phyloP scores from a whole-genome alignment of 2,329 filamentous ascomycete genomes.

The Mollisiaceae sp. region DNA sequence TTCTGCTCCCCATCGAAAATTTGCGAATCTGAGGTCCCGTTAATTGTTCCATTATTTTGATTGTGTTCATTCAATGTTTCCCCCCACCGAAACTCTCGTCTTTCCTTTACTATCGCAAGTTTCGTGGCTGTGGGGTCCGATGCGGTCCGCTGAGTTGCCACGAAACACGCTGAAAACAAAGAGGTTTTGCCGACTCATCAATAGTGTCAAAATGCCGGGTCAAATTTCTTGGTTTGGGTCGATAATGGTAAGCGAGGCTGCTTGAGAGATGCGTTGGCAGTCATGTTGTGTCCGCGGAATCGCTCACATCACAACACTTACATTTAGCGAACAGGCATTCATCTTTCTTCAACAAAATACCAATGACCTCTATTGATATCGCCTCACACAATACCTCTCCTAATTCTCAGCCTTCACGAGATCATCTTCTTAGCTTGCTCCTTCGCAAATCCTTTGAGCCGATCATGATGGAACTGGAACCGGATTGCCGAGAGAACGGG shows the following conservation, averaged over 20 bases:
- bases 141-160: background rate
- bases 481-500: background rate
- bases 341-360: background rate
- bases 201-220: conserved; percentile 9
- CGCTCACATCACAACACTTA: background rate
- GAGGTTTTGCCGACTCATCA: conserved; percentile 6
- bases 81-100: background rate
- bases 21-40: background rate
- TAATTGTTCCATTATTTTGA: background rate
- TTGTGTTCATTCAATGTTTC: background rate
- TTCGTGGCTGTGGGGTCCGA: background rate
- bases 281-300: background rate
- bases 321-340: background rate
- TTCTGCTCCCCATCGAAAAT: background rate
- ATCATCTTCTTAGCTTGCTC: background rate
- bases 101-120: background rate
- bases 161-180: background rate
- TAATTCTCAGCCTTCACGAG: background rate
- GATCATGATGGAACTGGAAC: background rate
- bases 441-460: background rate
- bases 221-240: background rate
- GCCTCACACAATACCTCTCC: background rate
- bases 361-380: background rate
- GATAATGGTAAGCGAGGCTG: conserved; percentile 16
- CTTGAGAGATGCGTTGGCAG: conserved; percentile 15